A percentile compares a stretch with the other conserved stretches of the same genome.
Evolutionary conservation across 305 asterid species (phyloP).

Genomic region (Solanum hybrid): DNA sequence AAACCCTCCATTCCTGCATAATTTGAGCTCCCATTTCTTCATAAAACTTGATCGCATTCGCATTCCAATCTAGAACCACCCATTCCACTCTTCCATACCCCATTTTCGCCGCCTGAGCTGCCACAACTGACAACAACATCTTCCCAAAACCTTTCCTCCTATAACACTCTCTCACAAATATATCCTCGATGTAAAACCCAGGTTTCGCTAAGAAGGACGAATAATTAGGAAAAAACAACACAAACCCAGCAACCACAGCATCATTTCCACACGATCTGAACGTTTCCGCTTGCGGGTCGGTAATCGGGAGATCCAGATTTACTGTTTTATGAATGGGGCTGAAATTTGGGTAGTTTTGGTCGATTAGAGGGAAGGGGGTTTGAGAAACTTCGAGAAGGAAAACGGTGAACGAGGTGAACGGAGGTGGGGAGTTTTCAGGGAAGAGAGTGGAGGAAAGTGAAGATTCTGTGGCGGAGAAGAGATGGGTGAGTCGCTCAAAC

Average conservation of each 20-base stretch:
- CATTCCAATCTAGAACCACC: constrained; percentile 92
- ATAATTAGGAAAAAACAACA: constrained; percentile 68
- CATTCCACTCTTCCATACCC: constrained; percentile 91
- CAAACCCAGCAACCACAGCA: constrained; percentile 51
- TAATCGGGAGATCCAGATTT: constrained; percentile 46
- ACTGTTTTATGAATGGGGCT: constrained; percentile 42
- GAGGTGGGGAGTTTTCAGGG: constrained; percentile 38
- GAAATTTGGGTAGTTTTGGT: constrained; percentile 28
- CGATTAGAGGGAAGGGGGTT: constrained; percentile 34
- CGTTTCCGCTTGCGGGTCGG: constrained; percentile 39
- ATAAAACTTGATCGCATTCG: constrained; percentile 53
- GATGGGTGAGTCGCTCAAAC: constrained; percentile 63
- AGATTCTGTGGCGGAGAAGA: constrained; percentile 51
- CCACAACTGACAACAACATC: constrained; percentile 58
- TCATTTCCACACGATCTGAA: constrained; percentile 38
- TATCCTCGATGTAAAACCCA: constrained; percentile 67
- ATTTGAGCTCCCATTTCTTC: constrained; percentile 74
- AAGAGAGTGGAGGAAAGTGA: constrained; percentile 76
- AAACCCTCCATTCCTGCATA: constrained; percentile 54
- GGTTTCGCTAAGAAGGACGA: constrained; percentile 73
- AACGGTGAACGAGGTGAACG: constrained; percentile 72
- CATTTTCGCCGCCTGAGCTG: constrained; percentile 80
- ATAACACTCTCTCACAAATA: constrained; percentile 68
- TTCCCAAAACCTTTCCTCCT: constrained; percentile 72
- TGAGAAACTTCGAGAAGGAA: constrained; percentile 71